Evolutionary conservation across 2,329 filamentous ascomycete genomes (phyloP).

Genomic region (Ophiostoma sp.): DNA sequence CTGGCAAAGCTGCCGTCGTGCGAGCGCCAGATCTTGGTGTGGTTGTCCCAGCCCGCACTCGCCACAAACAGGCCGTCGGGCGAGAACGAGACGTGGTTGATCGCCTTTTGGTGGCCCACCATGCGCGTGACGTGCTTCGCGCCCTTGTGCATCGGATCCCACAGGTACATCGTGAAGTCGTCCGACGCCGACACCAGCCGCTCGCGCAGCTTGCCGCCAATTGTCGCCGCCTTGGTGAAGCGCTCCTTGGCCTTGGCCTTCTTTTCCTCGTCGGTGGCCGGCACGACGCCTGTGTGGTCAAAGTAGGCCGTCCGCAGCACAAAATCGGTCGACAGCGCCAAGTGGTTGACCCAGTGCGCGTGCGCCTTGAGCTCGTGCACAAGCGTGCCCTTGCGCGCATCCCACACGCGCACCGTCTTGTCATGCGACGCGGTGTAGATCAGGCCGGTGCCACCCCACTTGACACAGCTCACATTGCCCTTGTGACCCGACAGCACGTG

Average conservation of each 20-base stretch:
- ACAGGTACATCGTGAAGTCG: constrained; percentile 94
- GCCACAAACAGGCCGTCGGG: constrained; percentile 85
- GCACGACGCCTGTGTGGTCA: constrained; percentile 67
- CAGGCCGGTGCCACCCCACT: constrained; percentile 84
- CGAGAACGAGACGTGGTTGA: constrained; percentile 92
- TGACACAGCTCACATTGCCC: constrained; percentile 80
- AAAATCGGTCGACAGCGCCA: constrained; percentile 89
- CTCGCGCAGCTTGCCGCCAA: constrained; percentile 73
- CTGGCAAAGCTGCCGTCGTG: constrained; percentile 72
- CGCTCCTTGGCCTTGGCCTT: constrained; percentile 69
- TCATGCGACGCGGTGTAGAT: constrained; percentile 86
- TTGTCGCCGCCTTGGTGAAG: constrained; percentile 77
- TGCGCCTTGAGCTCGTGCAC: constrained; percentile 68
- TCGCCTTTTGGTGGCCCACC: constrained; percentile 92
- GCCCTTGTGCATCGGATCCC: constrained; percentile 69
- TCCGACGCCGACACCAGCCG: constrained; percentile 78
- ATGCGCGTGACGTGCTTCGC: constrained; percentile 83
- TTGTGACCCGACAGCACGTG: constrained; percentile 84
- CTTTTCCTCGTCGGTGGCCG: constrained; percentile 64
- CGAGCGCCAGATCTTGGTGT: constrained; percentile 86
- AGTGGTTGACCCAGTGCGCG: constrained; percentile 92
- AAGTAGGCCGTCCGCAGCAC: constrained; percentile 79
- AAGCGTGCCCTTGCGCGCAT: constrained; percentile 70
- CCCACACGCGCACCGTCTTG: constrained; percentile 89
- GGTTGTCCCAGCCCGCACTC: constrained; percentile 87